A percentile compares a stretch with the other conserved stretches of the same genome.
These are phyloP conservation scores for Apophysomyces ossiformis DNA, from an alignment of 371 early-diverging fungal species.

Conservation along the genomic window DNA sequence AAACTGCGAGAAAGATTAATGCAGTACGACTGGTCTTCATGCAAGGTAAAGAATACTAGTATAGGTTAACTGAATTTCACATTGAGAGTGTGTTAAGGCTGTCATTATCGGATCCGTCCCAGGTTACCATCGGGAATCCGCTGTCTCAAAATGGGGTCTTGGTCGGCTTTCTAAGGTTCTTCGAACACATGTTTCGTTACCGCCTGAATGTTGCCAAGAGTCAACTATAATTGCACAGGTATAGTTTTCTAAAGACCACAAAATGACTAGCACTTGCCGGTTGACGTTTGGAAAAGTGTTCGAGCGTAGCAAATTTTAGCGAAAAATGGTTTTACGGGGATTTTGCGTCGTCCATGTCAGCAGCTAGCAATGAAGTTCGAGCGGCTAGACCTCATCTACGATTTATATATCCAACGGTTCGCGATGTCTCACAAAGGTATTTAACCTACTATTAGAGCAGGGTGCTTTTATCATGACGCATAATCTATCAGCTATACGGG, in stretches of 20 bases:
- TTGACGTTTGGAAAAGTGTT: constrained; percentile 42
- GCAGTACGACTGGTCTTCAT: constrained; percentile 53
- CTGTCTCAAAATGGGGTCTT: constrained; percentile 59
- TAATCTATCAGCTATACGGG: constrained; percentile 18
- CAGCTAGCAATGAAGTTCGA: constrained; percentile 13
- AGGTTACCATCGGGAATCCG: constrained; percentile 25
- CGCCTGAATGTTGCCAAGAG: constrained; percentile 23
- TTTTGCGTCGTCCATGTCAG: constrained; percentile 19
- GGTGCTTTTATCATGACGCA: not conserved
- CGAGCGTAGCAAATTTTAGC: constrained; percentile 62
- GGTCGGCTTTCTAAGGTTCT: constrained; percentile 43
- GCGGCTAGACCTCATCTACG: constrained; percentile 21
- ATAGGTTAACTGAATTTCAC: too few species aligned
- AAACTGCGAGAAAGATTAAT: constrained; percentile 31
- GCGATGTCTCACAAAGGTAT: constrained; percentile 63
- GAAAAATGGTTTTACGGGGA: constrained; percentile 48
- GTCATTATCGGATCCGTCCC: constrained; percentile 32
- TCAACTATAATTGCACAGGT: constrained; percentile 54
- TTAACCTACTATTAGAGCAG: not conserved
- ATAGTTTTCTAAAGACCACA: not conserved
- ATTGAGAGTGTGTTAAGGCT: constrained; percentile 9
- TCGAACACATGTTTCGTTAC: constrained; percentile 33
- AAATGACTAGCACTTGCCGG: not conserved
- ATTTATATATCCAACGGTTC: constrained; percentile 64
- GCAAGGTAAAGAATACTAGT: constrained; percentile 24